Evolutionary conservation across 2,329 filamentous ascomycete genomes (phyloP).

Genomic region (Mycosphaerella sp.): DNA sequence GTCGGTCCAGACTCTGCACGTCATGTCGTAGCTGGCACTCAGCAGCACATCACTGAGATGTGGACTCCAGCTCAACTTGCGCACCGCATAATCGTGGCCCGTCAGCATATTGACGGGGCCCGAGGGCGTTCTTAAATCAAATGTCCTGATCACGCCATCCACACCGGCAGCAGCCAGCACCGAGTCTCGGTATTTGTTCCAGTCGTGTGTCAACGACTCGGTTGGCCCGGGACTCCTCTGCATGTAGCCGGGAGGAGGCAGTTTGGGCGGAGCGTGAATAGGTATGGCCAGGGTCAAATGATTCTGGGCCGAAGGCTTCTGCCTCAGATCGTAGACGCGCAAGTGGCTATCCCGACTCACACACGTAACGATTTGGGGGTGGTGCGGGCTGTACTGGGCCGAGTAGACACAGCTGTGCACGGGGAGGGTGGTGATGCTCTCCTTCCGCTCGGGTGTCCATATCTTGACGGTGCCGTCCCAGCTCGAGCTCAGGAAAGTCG

Average conservation of each 20-base stretch:
- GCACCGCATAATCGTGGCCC: constrained; percentile 87
- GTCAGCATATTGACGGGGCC: constrained; percentile 68
- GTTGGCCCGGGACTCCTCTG: constrained; percentile 51
- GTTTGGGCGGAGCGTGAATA: constrained; percentile 62
- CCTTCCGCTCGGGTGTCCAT: constrained; percentile 67
- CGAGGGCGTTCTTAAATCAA: constrained; percentile 75
- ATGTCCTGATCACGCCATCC: constrained; percentile 77
- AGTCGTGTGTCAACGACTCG: constrained; percentile 91
- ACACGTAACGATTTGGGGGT: constrained; percentile 75
- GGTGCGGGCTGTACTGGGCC: constrained; percentile 82
- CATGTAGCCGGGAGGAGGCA: constrained; percentile 41
- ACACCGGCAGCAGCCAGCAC: constrained; percentile 85
- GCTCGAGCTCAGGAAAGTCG: constrained; percentile 81
- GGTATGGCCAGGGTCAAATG: constrained; percentile 78
- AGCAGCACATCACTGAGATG: constrained; percentile 84
- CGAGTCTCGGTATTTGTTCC: constrained; percentile 93
- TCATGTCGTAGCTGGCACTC: constrained; percentile 97
- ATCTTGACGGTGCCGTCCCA: constrained; percentile 98
- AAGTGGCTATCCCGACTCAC: constrained; percentile 86
- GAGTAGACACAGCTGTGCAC: constrained; percentile 93
- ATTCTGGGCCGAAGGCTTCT: constrained; percentile 77
- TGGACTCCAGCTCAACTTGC: constrained; percentile 83
- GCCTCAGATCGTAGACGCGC: constrained; percentile 84
- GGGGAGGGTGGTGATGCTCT: constrained; percentile 75
- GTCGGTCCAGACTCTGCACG: constrained; percentile 87